Evolutionary conservation across 345 rosid genomes (phyloP).

Genomic region (Eucalyptus tenuipes): DNA sequence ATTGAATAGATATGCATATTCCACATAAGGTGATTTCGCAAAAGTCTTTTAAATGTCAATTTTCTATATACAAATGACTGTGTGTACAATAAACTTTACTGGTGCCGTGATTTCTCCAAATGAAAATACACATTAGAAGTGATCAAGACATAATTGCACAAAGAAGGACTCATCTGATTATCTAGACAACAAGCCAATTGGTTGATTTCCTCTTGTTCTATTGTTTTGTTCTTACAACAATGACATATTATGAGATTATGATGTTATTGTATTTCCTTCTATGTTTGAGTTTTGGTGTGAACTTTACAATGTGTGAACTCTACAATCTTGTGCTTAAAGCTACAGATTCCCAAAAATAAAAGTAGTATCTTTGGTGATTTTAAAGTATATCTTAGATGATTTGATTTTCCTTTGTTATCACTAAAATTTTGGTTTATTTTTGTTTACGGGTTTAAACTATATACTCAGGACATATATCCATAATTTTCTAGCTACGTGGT

Average conservation of each 20-base stretch:
- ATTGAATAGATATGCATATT: no score
- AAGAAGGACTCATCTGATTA: background rate
- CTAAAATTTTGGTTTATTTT: background rate
- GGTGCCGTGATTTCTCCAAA: background rate
- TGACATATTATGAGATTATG: background rate
- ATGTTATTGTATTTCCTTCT: background rate
- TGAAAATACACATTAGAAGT: background rate
- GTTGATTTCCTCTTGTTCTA: background rate
- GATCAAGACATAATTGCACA: background rate
- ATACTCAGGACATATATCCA: no score
- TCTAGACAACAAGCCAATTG: background rate
- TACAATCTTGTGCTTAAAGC: background rate
- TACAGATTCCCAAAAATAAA: background rate
- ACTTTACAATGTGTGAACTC: background rate
- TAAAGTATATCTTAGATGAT: no score
- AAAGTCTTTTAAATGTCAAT: no score
- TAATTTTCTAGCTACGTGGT: no score
- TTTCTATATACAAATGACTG: accelerated
- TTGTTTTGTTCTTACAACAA: background rate
- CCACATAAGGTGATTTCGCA: background rate
- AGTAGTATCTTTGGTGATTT: background rate
- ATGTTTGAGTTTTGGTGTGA: background rate
- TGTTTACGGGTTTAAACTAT: background rate
- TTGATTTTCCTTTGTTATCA: background rate
- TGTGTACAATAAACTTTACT: background rate